These are phyloP conservation scores for Quercus aquifolioides DNA, from an alignment of 306 rosid genomes.

Conservation along the genomic window DNA sequence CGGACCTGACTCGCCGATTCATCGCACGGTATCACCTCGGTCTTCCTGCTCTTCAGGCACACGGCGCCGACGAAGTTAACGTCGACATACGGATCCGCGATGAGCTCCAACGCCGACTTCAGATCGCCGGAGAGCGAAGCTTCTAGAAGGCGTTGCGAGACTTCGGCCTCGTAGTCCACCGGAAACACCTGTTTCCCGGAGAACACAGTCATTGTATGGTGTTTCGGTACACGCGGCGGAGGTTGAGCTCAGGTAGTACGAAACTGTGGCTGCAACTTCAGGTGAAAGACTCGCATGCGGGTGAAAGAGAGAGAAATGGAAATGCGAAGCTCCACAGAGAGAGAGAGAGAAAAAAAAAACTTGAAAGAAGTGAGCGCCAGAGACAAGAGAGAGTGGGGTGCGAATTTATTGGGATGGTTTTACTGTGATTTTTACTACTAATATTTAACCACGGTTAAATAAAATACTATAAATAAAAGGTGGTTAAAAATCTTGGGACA, in stretches of 20 bases:
- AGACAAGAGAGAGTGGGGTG: background rate
- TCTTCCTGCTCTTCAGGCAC: constrained; percentile 40
- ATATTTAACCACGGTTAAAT: constrained; percentile 17
- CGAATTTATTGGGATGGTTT: constrained; percentile 38
- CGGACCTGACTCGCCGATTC: constrained; percentile 66
- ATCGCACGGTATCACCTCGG: constrained; percentile 45
- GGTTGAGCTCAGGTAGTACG: background rate
- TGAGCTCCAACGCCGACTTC: constrained; percentile 49
- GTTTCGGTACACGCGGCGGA: background rate
- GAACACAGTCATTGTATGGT: constrained; percentile 63
- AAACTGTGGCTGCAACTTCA: constrained; percentile 11
- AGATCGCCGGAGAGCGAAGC: constrained; percentile 81
- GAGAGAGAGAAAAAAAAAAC: constrained; percentile 21
- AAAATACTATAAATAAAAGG: too few species aligned
- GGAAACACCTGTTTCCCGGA: constrained; percentile 81
- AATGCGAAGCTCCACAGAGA: constrained; percentile 39
- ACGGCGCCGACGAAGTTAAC: constrained; percentile 88
- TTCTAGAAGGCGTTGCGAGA: constrained; percentile 77
- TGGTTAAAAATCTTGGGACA: too few species aligned
- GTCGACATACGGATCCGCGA: constrained; percentile 73
- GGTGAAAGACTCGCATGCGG: constrained; percentile 23
- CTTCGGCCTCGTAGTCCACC: constrained; percentile 71
- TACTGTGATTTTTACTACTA: background rate
- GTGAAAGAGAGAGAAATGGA: background rate
- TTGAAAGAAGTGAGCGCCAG: constrained; percentile 77